phyloP scores from a whole-genome alignment of 1,284 basidiomycete species.

The Rhodofomes roseus region DNA sequence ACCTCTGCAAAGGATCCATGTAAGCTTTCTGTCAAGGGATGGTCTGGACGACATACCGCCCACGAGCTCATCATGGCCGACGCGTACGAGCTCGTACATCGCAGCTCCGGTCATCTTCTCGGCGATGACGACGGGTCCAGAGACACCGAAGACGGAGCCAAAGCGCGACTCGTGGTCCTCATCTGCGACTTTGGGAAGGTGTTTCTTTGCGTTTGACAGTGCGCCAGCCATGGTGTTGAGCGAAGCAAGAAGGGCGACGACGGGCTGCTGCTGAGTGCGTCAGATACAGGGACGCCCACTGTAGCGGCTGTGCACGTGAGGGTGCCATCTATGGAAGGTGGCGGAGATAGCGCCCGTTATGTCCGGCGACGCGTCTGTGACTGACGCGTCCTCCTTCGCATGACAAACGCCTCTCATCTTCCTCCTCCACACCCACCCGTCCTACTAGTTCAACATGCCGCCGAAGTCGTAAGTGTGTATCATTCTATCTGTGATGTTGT shows the following conservation, averaged over 20 bases:
- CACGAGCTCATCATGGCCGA: slow-evolving; percentile 96
- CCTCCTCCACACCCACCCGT: background rate
- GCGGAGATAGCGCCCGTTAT: background rate
- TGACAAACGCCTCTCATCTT: slow-evolving; percentile 6
- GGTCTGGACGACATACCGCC: slow-evolving; percentile 59
- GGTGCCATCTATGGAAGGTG: slow-evolving; percentile 1
- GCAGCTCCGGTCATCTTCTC: slow-evolving; percentile 95
- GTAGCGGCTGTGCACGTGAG: background rate
- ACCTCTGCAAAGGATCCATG: slow-evolving; percentile 62
- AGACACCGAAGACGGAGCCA: slow-evolving; percentile 91
- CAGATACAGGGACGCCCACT: background rate
- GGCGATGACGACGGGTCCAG: slow-evolving; percentile 94
- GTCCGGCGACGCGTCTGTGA: slow-evolving; percentile 6
- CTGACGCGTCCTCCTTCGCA: slow-evolving; percentile 30
- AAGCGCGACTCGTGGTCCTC: slow-evolving; percentile 88
- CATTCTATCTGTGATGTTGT: background rate
- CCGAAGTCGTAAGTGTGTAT: slow-evolving; percentile 67
- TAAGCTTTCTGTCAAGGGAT: background rate
- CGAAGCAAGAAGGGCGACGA: slow-evolving; percentile 7
- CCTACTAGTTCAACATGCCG: slow-evolving; percentile 50
- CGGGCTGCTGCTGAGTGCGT: background rate
- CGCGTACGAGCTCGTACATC: slow-evolving; percentile 96
- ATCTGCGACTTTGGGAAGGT: slow-evolving; percentile 84
- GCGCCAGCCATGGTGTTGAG: slow-evolving; percentile 77
- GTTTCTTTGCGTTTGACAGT: slow-evolving; percentile 84